Conservation (phyloP, 1,284 basidiomycete genomes). For the Naganishia cerealis region DNA sequence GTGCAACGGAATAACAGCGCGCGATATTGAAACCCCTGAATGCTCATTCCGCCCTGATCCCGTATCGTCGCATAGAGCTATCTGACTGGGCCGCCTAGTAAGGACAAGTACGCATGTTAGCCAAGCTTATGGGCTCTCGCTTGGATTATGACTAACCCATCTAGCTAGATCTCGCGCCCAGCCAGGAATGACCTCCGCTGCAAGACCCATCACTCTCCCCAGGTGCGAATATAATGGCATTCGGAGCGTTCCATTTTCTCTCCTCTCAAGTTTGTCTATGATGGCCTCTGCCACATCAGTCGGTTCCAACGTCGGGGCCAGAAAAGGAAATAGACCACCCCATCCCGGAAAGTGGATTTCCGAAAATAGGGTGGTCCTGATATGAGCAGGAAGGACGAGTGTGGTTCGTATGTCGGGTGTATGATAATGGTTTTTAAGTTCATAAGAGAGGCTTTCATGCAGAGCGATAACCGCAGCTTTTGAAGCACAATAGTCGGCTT, state of each 20-base stretch:
- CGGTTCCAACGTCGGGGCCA: slow-evolving; percentile 71
- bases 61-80: slow-evolving; percentile 12
- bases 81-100: slow-evolving; percentile 13
- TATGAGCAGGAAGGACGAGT: slow-evolving; percentile 72
- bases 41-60: background rate
- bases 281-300: slow-evolving; percentile 75
- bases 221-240: slow-evolving; percentile 59
- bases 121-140: no score
- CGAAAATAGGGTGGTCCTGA: slow-evolving; percentile 72
- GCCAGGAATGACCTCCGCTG: slow-evolving; percentile 44
- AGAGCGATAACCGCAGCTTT: slow-evolving; percentile 77
- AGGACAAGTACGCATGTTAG: background rate
- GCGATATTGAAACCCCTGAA: background rate
- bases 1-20: background rate
- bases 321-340: slow-evolving; percentile 64
- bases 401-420: slow-evolving; percentile 75
- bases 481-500: slow-evolving; percentile 83
- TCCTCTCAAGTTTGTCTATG: slow-evolving; percentile 72
- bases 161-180: slow-evolving; percentile 44
- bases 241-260: slow-evolving; percentile 68
- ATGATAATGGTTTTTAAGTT: slow-evolving; percentile 68
- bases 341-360: slow-evolving; percentile 59
- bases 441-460: slow-evolving; percentile 76
- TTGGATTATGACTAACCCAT: slow-evolving; percentile 41
- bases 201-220: slow-evolving; percentile 41